phyloP scores from a whole-genome alignment of 1,139 yeast genomes.

The Kurtzmaniella quercitrusa region DNA sequence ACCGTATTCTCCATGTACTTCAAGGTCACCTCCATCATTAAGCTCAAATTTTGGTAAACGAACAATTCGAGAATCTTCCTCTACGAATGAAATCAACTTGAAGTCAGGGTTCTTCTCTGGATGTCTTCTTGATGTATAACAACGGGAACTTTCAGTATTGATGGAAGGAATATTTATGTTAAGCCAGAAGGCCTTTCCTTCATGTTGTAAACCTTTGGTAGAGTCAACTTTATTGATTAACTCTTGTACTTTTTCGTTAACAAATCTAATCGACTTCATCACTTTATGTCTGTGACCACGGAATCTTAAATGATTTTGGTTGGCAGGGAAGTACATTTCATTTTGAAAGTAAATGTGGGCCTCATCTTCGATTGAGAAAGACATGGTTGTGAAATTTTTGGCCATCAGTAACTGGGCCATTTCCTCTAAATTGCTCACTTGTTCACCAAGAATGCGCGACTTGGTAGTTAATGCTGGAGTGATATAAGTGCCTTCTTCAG shows the following conservation, averaged over 20 bases:
- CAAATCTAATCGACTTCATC: conserved; percentile 22
- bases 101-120: conserved; percentile 11
- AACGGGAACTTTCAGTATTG: conserved; percentile 24
- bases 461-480: conserved; percentile 9
- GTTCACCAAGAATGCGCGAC: conserved; percentile 10
- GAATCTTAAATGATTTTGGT: conserved; percentile 6
- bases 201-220: conserved; percentile 7
- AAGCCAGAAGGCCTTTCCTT: conserved; percentile 4
- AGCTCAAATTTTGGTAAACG: conserved; percentile 11
- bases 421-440: conserved; percentile 9
- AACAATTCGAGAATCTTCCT: conserved; percentile 1
- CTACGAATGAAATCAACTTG: conserved; percentile 8
- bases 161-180: conserved; percentile 33
- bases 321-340: conserved; percentile 21
- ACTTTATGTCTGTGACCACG: conserved; percentile 17
- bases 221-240: conserved; percentile 13
- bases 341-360: conserved; percentile 32
- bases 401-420: conserved; percentile 20
- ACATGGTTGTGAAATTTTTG: conserved; percentile 26
- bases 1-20: conserved; percentile 11
- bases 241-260: conserved; percentile 20
- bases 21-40: conserved; percentile 8
- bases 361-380: conserved; percentile 25
- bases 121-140: conserved; percentile 15
- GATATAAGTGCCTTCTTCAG: conserved; percentile 28